Percentiles rank a stretch among this genome's conserved stretches.
Evolutionary conservation across 176 grass and related monocot genomes (phyloP).

Genomic region (Paspalum vaginatum): DNA sequence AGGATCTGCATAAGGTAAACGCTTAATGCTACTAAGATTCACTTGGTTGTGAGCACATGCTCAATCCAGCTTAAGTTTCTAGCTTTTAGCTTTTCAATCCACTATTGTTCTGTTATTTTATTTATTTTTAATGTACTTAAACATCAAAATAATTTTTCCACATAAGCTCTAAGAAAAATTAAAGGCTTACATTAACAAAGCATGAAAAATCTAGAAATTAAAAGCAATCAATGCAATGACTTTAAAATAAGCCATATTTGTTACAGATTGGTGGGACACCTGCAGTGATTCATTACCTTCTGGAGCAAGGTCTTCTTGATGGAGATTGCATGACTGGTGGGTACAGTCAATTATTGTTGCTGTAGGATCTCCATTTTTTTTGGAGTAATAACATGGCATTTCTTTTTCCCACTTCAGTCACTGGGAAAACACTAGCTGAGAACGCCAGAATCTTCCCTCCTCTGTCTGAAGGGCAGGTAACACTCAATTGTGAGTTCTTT

Average conservation of each 20-base stretch:
- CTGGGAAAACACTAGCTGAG: slow-evolving; percentile 94
- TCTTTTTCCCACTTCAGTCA: slow-evolving; percentile 58
- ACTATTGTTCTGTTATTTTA: not conserved
- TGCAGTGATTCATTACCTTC: slow-evolving; percentile 87
- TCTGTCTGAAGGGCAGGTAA: slow-evolving; percentile 88
- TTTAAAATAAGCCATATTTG: not conserved
- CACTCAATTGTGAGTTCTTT: slow-evolving; percentile 21
- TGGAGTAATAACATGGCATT: slow-evolving; percentile 6
- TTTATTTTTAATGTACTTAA: not conserved
- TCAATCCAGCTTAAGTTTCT: slow-evolving; percentile 6
- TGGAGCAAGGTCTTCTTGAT: slow-evolving; percentile 90
- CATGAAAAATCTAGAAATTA: not conserved
- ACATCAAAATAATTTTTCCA: not conserved
- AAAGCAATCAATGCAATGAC: not conserved
- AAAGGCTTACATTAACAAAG: slow-evolving; percentile 13
- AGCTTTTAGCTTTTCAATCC: not conserved
- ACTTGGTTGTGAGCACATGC: slow-evolving; percentile 14
- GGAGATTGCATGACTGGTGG: slow-evolving; percentile 94
- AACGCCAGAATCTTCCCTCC: slow-evolving; percentile 85
- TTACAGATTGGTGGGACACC: slow-evolving; percentile 94
- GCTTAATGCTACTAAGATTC: slow-evolving; percentile 18
- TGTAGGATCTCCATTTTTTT: slow-evolving; percentile 9
- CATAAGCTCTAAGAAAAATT: not conserved
- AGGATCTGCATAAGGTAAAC: slow-evolving; percentile 95
- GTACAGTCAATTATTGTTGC: slow-evolving; percentile 24